Base-by-base conservation (phyloP, 2,329 filamentous ascomycete species). In the Calonectria hongkongensis region DNA sequence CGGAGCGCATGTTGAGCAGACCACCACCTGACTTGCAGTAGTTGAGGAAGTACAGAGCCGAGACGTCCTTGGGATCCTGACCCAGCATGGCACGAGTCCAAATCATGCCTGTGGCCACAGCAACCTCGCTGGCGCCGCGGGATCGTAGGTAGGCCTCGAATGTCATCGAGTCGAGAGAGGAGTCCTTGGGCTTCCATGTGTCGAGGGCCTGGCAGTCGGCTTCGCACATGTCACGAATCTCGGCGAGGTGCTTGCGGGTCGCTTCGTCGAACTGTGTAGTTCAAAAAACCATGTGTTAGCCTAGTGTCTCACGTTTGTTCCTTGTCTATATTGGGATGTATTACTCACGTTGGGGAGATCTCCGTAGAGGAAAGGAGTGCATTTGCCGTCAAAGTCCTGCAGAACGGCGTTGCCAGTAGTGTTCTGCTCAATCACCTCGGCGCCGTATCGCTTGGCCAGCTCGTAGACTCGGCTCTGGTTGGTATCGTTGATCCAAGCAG, bases 401-500 rank as follows among this genome's bases (percentile, higher is more conserved):
- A 87, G 76, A 0, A 88, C 81, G 15, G 80, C 83, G 15, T 86
- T 82, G 3, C 89, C 89, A 12, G 47, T 33, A 5, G 84, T 87
- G 64, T 87, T 88, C 76, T 91, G 89, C 75, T 84, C 82, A 60
- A 74, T 82, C 0, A 88, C 70, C 43, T 89, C 86, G 1, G 86
- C 75, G 0, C 84, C 83, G 65, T 85, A 87, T 30, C 79, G 74
- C 60, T 83, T 77, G 0, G 84, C 84, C 18, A 89, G 75, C 0
- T 75, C 82, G 72, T 81, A 86, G 68, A 91, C 85, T 30, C 81
- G 82, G 48, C 73, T 81, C 75, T 91, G 89, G 73, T 86, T 90
- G 2, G 82, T 86, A 65, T 91, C 87, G 74, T 92, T 92, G 76
- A 91, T 88, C 90, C 90, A 92, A 0, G 88, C 89, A 0, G 88